These are phyloP conservation scores for Hydrangea macrophylla DNA, from an alignment of 148 eudicot species.

Conservation along the genomic window DNA sequence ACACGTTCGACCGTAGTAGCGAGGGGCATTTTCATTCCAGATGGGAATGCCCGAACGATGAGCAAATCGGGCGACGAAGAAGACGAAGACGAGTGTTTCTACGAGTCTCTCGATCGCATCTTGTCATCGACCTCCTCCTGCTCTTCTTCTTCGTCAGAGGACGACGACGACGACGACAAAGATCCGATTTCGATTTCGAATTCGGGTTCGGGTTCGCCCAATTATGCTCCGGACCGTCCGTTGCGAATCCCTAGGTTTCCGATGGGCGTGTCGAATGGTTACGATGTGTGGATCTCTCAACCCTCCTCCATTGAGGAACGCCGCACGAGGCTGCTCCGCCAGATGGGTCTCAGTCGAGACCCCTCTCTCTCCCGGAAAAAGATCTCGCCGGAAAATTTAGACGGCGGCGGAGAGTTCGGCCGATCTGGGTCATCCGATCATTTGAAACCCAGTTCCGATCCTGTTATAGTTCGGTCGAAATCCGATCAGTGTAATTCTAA, in stretches of 20 bases:
- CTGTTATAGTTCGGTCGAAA: conserved; percentile 36
- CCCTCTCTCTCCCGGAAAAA: conserved; percentile 40
- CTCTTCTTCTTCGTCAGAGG: conserved; percentile 47
- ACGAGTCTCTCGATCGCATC: conserved; percentile 67
- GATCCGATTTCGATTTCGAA: no score
- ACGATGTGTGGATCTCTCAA: conserved; percentile 75
- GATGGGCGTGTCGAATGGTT: conserved; percentile 36
- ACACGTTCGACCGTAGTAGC: not conserved
- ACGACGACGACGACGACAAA: conserved; percentile 28
- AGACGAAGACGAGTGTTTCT: conserved; percentile 39
- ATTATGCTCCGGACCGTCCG: conserved; percentile 18
- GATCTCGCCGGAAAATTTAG: conserved; percentile 9
- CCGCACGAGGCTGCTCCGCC: conserved; percentile 59
- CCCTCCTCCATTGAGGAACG: conserved; percentile 77
- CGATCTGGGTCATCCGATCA: conserved; percentile 47
- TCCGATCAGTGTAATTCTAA: conserved; percentile 24
- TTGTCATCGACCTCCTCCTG: conserved; percentile 57
- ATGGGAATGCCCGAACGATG: conserved; percentile 52
- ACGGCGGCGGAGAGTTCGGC: conserved; percentile 13
- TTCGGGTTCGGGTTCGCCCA: conserved; percentile 14
- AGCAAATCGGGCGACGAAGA: conserved; percentile 38
- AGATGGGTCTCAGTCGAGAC: conserved; percentile 51
- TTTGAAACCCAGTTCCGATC: conserved; percentile 2
- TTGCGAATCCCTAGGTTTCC: conserved; percentile 36
- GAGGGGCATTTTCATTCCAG: conserved; percentile 34